Evolutionary conservation across 2,329 filamentous ascomycete species (phyloP).

Genomic region (Pyricularia pennisetigena): DNA sequence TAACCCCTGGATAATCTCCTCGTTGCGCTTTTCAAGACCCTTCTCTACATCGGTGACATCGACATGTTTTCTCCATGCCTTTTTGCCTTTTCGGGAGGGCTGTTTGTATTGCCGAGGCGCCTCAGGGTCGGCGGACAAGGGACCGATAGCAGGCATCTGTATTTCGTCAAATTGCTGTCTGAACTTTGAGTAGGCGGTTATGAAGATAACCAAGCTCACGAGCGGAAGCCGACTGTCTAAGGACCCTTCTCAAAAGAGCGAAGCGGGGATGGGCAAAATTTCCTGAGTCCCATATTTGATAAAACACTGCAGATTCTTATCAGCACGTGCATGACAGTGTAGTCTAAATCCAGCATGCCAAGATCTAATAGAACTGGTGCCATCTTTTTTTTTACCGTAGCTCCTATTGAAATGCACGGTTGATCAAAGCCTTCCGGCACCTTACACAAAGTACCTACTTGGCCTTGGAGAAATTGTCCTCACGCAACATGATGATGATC

Average conservation of each 20-base stretch:
- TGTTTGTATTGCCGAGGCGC: constrained; percentile 79
- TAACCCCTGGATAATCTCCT: constrained; percentile 86
- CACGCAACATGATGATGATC: too few species aligned
- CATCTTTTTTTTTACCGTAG: too few species aligned
- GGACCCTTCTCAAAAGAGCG: background rate
- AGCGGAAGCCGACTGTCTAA: background rate
- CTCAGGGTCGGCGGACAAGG: constrained; percentile 35
- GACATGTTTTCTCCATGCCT: constrained; percentile 97
- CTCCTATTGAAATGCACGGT: too few species aligned
- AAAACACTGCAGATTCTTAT: background rate
- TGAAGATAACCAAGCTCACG: background rate
- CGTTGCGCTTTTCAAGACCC: constrained; percentile 74
- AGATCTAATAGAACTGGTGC: background rate
- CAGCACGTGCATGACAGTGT: background rate
- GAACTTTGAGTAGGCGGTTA: background rate
- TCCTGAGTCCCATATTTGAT: background rate
- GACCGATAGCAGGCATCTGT: constrained; percentile 43
- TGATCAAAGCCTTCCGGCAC: too few species aligned
- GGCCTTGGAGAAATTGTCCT: too few species aligned
- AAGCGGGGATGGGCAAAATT: background rate
- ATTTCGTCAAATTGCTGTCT: background rate
- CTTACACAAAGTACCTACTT: too few species aligned
- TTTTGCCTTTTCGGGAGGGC: constrained; percentile 92
- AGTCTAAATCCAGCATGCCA: background rate
- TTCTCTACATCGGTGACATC: constrained; percentile 78